These are phyloP conservation scores for Tetrahymena borealis DNA, from an alignment of 73 alveolate genomes.

Conservation along the genomic window DNA sequence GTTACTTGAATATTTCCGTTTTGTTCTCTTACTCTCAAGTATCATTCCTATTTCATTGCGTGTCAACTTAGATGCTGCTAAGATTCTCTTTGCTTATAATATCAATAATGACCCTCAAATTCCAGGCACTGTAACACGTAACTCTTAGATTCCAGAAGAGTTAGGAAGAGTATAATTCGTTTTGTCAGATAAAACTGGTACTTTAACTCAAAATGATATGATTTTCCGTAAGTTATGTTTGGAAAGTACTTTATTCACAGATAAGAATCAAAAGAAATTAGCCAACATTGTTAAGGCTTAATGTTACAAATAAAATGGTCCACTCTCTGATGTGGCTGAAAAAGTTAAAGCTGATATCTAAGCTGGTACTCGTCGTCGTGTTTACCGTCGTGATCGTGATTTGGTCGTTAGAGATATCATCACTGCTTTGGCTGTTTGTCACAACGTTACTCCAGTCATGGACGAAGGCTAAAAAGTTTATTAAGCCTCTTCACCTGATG, in stretches of 20 bases:
- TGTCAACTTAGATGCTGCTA: constrained; percentile 86
- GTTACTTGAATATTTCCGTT: constrained; percentile 66
- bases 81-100: constrained; percentile 61
- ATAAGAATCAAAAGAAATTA: constrained; percentile 58
- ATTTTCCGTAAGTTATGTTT: constrained; percentile 64
- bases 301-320: constrained; percentile 48
- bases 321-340: constrained; percentile 56
- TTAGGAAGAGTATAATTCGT: constrained; percentile 77
- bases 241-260: constrained; percentile 68
- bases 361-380: constrained; percentile 9
- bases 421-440: constrained; percentile 80
- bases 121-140: constrained; percentile 85
- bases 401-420: constrained; percentile 76
- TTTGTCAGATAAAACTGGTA: constrained; percentile 93
- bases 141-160: constrained; percentile 88
- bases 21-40: constrained; percentile 67
- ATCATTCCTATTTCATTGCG: constrained; percentile 88
- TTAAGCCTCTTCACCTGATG: constrained; percentile 87
- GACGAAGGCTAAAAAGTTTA: constrained; percentile 50
- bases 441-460: constrained; percentile 89
- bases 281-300: constrained; percentile 54
- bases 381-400: constrained; percentile 55
- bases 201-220: constrained; percentile 91
- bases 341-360: constrained; percentile 14
- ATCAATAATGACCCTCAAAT: constrained; percentile 70